These are phyloP conservation scores for Tetrahymena borealis DNA, from an alignment of 73 alveolate species.

Conservation along the genomic window DNA sequence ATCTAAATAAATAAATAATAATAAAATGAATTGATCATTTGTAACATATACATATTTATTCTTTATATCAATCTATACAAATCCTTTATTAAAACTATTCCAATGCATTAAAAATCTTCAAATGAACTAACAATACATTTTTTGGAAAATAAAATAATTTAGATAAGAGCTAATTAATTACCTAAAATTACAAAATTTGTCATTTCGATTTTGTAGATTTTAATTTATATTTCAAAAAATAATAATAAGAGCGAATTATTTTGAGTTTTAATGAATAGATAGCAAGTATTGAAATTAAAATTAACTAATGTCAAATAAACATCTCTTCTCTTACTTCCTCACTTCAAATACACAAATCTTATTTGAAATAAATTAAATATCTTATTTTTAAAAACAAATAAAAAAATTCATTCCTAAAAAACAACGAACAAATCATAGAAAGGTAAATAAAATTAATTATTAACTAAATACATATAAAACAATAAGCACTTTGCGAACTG, in stretches of 20 bases:
- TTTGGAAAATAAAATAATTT: too few relatives aligned
- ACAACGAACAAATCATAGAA: background rate
- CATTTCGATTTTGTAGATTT: too few relatives aligned
- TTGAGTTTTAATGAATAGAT: too few relatives aligned
- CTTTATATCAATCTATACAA: background rate
- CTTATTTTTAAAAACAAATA: background rate
- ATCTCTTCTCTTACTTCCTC: background rate
- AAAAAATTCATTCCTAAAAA: background rate
- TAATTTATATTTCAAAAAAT: too few relatives aligned
- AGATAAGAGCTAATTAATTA: too few relatives aligned
- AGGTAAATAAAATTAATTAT: background rate
- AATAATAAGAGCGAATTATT: too few relatives aligned
- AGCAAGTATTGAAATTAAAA: background rate
- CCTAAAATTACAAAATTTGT: too few relatives aligned
- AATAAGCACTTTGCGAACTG: background rate
- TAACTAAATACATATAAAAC: background rate
- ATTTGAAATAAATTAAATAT: background rate
- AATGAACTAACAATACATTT: background rate
- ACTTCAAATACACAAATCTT: background rate
- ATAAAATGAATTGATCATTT: background rate
- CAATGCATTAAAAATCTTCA: background rate
- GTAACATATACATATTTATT: background rate
- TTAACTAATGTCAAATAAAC: background rate
- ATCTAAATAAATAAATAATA: background rate
- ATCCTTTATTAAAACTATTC: background rate